Evolutionary conservation across 179 eudicot genomes (phyloP).

Genomic region (Beta macrorhiza): DNA sequence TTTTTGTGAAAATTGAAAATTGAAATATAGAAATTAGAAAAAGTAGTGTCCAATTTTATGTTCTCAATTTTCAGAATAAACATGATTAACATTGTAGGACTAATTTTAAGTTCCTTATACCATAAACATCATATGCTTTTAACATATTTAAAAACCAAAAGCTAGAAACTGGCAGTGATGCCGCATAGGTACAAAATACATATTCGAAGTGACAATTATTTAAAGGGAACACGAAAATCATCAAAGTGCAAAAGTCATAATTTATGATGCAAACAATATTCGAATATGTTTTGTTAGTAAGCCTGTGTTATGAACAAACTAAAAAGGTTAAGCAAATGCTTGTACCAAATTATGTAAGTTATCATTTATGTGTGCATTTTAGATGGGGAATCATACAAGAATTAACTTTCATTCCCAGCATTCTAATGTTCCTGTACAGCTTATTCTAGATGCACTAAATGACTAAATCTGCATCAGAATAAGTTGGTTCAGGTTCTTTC

Average conservation of each 20-base stretch:
- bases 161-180: too few species aligned
- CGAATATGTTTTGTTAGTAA: background rate
- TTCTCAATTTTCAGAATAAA: too few species aligned
- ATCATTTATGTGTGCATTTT: background rate
- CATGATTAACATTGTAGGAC: too few species aligned
- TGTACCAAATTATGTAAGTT: background rate
- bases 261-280: background rate
- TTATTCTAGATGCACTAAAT: background rate
- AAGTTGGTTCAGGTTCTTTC: background rate
- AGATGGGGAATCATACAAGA: constrained; percentile 6
- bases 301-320: background rate
- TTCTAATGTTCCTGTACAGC: background rate
- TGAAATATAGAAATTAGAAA: too few species aligned
- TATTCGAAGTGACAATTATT: background rate
- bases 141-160: too few species aligned
- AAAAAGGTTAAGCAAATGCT: background rate
- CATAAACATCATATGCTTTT: too few species aligned
- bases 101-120: too few species aligned
- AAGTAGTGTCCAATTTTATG: too few species aligned
- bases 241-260: background rate
- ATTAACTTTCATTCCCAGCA: constrained; percentile 2
- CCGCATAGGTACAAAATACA: background rate
- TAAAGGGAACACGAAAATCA: background rate
- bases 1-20: too few species aligned
- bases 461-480: background rate